phyloP scores from a whole-genome alignment of 352 stramenopile genomes.

The Peronospora farinosa region DNA sequence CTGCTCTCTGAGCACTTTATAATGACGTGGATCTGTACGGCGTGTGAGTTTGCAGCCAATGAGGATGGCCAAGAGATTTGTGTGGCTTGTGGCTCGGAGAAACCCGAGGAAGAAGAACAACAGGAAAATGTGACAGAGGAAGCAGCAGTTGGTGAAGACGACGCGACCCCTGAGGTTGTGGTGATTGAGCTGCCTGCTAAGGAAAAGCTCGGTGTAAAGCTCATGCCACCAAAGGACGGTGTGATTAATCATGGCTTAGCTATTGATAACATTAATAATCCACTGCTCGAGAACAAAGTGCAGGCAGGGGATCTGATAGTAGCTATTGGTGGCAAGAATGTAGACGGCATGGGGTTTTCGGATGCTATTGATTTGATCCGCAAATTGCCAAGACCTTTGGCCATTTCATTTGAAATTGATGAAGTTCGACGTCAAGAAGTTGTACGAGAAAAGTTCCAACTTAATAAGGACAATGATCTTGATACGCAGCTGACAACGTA shows the following conservation, averaged over 20 bases:
- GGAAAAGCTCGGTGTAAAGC: conserved; percentile 82
- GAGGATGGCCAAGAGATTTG: conserved; percentile 52
- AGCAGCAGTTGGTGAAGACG: conserved; percentile 6
- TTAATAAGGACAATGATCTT: conserved; percentile 53
- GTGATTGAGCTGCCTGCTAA: conserved; percentile 80
- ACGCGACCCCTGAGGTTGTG: conserved; percentile 40
- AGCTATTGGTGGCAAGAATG: conserved; percentile 67
- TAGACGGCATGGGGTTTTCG: conserved; percentile 77
- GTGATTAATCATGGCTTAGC: conserved; percentile 77
- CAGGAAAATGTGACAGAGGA: conserved; percentile 6
- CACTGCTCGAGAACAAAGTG: conserved; percentile 75
- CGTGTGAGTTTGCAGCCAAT: conserved; percentile 59
- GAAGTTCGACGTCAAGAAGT: conserved; percentile 51
- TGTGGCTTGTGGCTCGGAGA: conserved; percentile 53
- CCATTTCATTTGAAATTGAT: conserved; percentile 82
- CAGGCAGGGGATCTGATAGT: conserved; percentile 78
- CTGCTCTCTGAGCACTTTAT: conserved; percentile 3
- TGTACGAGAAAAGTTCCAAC: conserved; percentile 47
- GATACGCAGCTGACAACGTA: conserved; percentile 77
- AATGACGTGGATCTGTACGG: conserved; percentile 60
- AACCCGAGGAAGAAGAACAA: conserved; percentile 26
- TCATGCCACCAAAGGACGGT: conserved; percentile 75
- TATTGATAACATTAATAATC: conserved; percentile 87
- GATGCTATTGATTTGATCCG: conserved; percentile 81
- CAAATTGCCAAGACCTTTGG: conserved; percentile 68